Evolutionary conservation across 129 eudicot species (phyloP).

Genomic region (Tanacetum coccineum): DNA sequence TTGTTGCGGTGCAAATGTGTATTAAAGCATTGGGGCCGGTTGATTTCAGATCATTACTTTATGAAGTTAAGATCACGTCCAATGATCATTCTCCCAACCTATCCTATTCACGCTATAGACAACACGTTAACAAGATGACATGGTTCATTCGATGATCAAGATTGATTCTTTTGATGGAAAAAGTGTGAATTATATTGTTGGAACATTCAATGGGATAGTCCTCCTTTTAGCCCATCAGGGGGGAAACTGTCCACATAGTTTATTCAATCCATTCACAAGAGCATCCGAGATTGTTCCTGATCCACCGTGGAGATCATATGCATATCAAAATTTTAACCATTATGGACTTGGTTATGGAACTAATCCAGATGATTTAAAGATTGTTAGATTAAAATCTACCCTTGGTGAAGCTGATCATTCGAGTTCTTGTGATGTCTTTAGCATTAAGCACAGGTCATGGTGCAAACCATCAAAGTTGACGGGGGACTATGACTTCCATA

Average conservation of each 20-base stretch:
- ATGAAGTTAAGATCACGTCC: constrained; percentile 2
- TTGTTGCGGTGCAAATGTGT: not conserved
- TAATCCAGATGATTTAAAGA: too few species aligned
- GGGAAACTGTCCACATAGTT: not conserved
- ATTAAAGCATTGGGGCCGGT: not conserved
- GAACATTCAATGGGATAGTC: constrained; percentile 18
- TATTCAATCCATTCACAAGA: constrained; percentile 18
- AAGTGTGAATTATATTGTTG: too few species aligned
- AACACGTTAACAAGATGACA: not conserved
- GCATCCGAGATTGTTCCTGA: not conserved
- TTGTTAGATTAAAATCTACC: too few species aligned
- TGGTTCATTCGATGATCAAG: not conserved
- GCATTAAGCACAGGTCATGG: too few species aligned
- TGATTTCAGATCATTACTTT: not conserved
- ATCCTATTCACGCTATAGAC: not conserved
- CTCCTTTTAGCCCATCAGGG: not conserved
- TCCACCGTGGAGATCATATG: not conserved
- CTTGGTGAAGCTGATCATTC: too few species aligned
- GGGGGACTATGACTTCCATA: too few species aligned
- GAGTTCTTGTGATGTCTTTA: too few species aligned
- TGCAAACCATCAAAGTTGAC: too few species aligned
- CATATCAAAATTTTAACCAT: too few species aligned
- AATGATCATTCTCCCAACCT: not conserved
- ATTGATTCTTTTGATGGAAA: not conserved
- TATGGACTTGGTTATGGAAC: too few species aligned